Conservation (phyloP, 306 rosid species). For the Cajanus cajan region DNA sequence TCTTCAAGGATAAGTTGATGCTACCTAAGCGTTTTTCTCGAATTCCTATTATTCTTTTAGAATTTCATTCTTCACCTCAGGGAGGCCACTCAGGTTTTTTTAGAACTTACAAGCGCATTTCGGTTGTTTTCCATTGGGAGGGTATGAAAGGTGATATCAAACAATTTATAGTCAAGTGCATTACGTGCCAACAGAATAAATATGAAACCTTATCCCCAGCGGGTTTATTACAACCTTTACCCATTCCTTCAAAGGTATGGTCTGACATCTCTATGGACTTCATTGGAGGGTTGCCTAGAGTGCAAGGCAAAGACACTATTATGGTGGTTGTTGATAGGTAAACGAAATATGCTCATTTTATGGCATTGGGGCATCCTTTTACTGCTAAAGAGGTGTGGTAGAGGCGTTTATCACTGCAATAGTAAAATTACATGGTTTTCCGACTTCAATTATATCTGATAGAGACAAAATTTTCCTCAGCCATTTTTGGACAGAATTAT, state of each 20-base stretch:
- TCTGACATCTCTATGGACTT: not conserved
- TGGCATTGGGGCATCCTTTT: too few species aligned
- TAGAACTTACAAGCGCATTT: not conserved
- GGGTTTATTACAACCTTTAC: not conserved
- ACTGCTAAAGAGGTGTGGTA: too few species aligned
- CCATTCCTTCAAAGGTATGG: not conserved
- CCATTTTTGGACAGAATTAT: too few species aligned
- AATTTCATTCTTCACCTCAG: not conserved
- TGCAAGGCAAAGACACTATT: not conserved
- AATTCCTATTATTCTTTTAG: fast-evolving
- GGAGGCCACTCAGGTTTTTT: not conserved
- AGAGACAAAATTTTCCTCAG: too few species aligned
- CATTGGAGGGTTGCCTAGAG: not conserved
- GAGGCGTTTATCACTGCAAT: too few species aligned
- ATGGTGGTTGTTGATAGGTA: too few species aligned
- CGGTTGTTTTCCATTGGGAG: not conserved
- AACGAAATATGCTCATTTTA: too few species aligned
- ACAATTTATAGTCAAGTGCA: not conserved
- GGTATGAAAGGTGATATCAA: not conserved
- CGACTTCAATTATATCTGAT: too few species aligned
- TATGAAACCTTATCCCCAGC: not conserved
- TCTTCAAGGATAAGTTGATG: not conserved
- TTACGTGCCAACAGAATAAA: not conserved
- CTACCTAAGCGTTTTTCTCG: not conserved
- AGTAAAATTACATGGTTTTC: too few species aligned